A percentile compares a stretch with the other conserved stretches of the same genome.
Conservation (phyloP, 805 yeast species). For the Jamesozyma jinghongensis region DNA sequence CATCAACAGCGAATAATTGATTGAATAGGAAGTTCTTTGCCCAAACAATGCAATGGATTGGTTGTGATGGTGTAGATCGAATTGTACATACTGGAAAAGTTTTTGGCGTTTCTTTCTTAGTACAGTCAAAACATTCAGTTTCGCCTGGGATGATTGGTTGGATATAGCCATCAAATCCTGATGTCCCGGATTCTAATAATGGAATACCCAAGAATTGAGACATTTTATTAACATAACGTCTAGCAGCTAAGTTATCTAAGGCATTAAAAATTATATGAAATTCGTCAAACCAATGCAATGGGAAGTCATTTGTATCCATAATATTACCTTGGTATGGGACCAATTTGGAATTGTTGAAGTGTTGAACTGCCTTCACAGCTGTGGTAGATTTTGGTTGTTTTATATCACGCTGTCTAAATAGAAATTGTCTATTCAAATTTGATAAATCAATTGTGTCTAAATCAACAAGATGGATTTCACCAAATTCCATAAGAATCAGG, state of each 20-base stretch:
- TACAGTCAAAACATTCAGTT: conserved; percentile 92
- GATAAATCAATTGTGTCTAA: conserved; percentile 90
- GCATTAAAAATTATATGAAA: conserved; percentile 85
- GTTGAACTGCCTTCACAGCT: conserved; percentile 71
- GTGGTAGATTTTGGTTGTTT: conserved; percentile 80
- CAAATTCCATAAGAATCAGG: conserved; percentile 67
- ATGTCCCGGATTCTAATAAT: conserved; percentile 87
- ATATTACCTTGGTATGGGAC: conserved; percentile 82
- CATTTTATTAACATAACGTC: conserved; percentile 80
- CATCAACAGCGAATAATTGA: conserved; percentile 56
- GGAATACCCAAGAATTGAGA: conserved; percentile 67
- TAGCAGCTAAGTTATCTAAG: conserved; percentile 84
- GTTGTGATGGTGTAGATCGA: conserved; percentile 92
- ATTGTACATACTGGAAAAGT: conserved; percentile 95
- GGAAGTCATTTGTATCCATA: conserved; percentile 64
- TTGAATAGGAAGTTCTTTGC: conserved; percentile 83
- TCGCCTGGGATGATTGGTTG: conserved; percentile 78
- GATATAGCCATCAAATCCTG: conserved; percentile 90
- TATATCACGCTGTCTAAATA: conserved; percentile 83
- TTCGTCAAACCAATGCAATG: conserved; percentile 65
- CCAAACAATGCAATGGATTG: conserved; percentile 96
- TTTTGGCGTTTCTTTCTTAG: conserved; percentile 77
- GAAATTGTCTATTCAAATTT: conserved; percentile 85
- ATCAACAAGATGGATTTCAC: conserved; percentile 87
- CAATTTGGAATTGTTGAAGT: conserved; percentile 58